phyloP scores from a whole-genome alignment of 129 eudicot species.

The Apium graveolens region DNA sequence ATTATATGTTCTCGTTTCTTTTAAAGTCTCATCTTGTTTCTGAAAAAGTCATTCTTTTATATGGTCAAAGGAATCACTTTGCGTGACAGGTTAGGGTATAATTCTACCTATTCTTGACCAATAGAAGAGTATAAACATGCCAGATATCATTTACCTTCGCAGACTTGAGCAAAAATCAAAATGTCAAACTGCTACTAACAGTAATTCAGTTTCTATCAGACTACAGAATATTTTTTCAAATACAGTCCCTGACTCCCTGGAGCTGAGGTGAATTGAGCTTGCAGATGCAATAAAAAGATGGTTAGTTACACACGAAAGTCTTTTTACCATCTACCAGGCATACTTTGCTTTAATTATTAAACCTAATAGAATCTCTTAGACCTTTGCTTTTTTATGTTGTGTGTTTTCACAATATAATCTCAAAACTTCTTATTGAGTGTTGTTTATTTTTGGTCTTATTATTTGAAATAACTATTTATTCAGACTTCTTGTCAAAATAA shows the following conservation, averaged over 20 bases:
- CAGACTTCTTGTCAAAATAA: background rate
- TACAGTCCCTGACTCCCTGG: background rate
- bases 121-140: background rate
- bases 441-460: background rate
- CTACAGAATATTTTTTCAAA: background rate
- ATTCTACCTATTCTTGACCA: too few relatives aligned
- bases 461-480: background rate
- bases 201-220: background rate
- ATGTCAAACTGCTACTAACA: background rate
- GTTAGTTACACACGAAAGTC: conserved; percentile 8
- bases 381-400: background rate
- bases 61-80: too few relatives aligned
- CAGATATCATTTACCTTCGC: background rate
- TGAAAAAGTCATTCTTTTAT: too few relatives aligned
- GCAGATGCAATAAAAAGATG: conserved; percentile 1
- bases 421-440: background rate
- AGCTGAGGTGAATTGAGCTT: conserved; percentile 6
- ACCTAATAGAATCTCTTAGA: background rate
- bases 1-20: too few relatives aligned
- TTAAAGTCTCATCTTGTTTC: too few relatives aligned
- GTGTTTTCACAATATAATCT: background rate
- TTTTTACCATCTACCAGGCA: background rate
- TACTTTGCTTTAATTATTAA: background rate
- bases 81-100: too few relatives aligned
- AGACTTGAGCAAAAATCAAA: background rate